These are phyloP conservation scores for Populus davidiana DNA, from an alignment of 345 rosid species.

Conservation along the genomic window DNA sequence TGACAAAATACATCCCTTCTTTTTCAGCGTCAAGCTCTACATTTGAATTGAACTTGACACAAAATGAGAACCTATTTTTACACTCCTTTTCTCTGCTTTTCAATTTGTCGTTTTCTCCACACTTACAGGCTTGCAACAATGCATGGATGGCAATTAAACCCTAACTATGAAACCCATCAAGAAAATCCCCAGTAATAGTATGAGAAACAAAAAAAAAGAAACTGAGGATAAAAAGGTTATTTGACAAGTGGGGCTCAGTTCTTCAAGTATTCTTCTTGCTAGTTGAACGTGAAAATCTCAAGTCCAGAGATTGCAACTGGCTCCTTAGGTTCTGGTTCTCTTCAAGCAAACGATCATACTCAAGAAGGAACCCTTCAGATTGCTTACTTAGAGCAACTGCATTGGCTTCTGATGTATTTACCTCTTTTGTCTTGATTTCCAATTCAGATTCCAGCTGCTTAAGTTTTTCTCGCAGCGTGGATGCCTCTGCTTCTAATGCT, in stretches of 20 bases:
- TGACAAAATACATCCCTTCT: conserved; percentile 19
- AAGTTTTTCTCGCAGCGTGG: conserved; percentile 35
- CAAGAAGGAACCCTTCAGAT: conserved; percentile 90
- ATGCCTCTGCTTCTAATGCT: conserved; percentile 53
- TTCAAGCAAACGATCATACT: conserved; percentile 79
- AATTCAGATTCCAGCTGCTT: conserved; percentile 51
- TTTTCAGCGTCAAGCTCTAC: conserved; percentile 9
- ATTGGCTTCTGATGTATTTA: conserved; percentile 57
- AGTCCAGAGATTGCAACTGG: conserved; percentile 67
- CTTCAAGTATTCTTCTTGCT: conserved; percentile 71
- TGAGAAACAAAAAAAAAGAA: neutral
- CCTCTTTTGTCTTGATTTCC: conserved; percentile 51
- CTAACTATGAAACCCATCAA: conserved; percentile 8
- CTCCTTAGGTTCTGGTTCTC: conserved; percentile 70
- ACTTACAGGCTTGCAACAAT: conserved; percentile 16
- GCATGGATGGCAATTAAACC: conserved; percentile 6
- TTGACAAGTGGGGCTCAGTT: conserved; percentile 6
- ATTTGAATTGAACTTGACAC: neutral
- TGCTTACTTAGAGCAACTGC: conserved; percentile 80
- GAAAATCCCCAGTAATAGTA: conserved; percentile 8
- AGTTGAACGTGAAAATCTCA: conserved; percentile 46
- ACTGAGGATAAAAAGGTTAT: neutral
- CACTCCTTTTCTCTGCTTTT: neutral
- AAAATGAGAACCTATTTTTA: conserved; percentile 9
- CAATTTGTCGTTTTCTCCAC: conserved; percentile 1